Evolutionary conservation across 352 stramenopile species (phyloP), one percentile per base, ranked within the genome.

Genomic region (Thraustochytrium sp.): DNA sequence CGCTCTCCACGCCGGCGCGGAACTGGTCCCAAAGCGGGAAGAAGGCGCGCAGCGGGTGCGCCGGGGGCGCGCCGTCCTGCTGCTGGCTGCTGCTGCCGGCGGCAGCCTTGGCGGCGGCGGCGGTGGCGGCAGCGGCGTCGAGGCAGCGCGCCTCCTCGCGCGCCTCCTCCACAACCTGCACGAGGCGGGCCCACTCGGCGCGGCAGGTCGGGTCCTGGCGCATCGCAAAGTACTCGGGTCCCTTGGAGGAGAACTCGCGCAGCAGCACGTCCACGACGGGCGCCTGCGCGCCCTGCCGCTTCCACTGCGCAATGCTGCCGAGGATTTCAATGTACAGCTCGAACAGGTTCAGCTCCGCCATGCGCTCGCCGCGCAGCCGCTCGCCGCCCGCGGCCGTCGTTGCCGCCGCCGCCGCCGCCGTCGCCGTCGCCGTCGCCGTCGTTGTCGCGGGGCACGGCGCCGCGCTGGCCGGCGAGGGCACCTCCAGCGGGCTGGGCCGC

Each of bases 201-300:
- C 59, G 16, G 11, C 26, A 72, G 36, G 59, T 49, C 40, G 59
- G 9, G 40, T 72, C 59, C 59, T 72, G 26, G 11, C 59, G 59
- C 59, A 72, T 72, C 26, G 59, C 59, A 72, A 72, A 72, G 59
- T 72, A 72, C 40, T 72, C 59, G 21, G 59, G 59, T 9, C 59
- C 59, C n/a, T 72, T 72, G 8, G 59, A 72, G 8, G 59, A 72
- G 59, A 72, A 72, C 59, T 72, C 59, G 59, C 59, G 59, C 36
- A 21, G 59, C 59, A 72, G 59, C n/a, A 44, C 26, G 16, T 72
- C 59, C 8, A 72, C 23, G 9, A 31, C 9, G 1, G 59, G 9
- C 34, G 59, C 34, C 36, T 11, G 11, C 16, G 26, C 59, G 21
- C 59, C 59, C 21, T 72, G 34, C 9, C 59, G 16, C 59, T 72